Evolutionary conservation across 2,329 filamentous ascomycete genomes (phyloP).

Genomic region (Trichoderma koningiopsis): DNA sequence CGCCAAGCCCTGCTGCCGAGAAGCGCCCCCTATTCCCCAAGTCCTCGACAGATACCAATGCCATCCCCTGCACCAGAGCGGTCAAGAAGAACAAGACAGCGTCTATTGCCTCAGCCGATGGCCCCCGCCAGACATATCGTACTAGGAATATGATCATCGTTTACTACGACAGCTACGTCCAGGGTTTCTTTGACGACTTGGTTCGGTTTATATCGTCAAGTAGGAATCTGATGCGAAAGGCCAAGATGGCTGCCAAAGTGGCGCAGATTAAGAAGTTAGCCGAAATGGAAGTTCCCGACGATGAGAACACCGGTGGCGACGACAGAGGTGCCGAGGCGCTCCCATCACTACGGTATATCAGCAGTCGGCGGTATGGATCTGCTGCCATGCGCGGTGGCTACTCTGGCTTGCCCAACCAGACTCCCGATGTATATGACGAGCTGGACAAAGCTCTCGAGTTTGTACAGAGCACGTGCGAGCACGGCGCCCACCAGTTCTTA

Average conservation of each 20-base stretch:
- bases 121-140: conserved; percentile 60
- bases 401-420: conserved; percentile 31
- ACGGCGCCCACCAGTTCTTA: conserved; percentile 86
- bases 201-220: conserved; percentile 80
- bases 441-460: conserved; percentile 78
- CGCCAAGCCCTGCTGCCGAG: conserved; percentile 22
- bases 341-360: conserved; percentile 47
- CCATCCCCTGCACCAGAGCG: conserved; percentile 50
- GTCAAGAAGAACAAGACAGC: conserved; percentile 54
- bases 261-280: conserved; percentile 64
- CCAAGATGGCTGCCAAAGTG: conserved; percentile 79
- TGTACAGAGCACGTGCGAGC: conserved; percentile 80
- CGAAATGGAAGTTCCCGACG: conserved; percentile 59
- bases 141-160: conserved; percentile 78
- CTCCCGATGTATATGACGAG: conserved; percentile 64
- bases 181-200: conserved; percentile 78
- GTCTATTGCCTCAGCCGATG: conserved; percentile 54
- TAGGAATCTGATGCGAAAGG: conserved; percentile 82
- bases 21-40: conserved; percentile 39
- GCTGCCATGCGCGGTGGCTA: conserved; percentile 34
- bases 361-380: conserved; percentile 40
- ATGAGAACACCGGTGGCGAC: conserved; percentile 47
- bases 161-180: conserved; percentile 89
- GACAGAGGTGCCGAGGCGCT: conserved; percentile 37
- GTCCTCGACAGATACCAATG: conserved; percentile 49